These are phyloP conservation scores for Tricholoma sp. DNA, from an alignment of 768 basidiomycete genomes.

Conservation along the genomic window DNA sequence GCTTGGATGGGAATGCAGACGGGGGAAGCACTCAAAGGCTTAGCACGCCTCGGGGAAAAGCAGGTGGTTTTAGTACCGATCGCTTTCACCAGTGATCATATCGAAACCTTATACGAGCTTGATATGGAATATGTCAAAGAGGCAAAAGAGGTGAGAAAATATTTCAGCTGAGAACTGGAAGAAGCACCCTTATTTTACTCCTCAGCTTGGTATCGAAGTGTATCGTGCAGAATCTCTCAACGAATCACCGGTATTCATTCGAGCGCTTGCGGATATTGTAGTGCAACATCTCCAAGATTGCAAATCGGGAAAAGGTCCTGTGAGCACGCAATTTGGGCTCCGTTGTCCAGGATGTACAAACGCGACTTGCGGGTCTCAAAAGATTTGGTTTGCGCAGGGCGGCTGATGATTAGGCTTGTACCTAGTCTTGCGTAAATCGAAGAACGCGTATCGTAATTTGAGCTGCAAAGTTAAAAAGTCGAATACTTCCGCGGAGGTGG, in stretches of 20 bases:
- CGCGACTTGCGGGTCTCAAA: slow-evolving; percentile 79
- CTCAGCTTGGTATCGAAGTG: slow-evolving; percentile 85
- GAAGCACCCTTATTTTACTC: slow-evolving; percentile 7
- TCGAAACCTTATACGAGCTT: slow-evolving; percentile 96
- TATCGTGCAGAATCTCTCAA: slow-evolving; percentile 89
- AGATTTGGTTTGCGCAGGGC: slow-evolving; percentile 83
- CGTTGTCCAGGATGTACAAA: slow-evolving; percentile 95
- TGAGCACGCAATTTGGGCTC: slow-evolving; percentile 75
- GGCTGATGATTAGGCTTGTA: slow-evolving; percentile 38
- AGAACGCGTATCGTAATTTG: slow-evolving; percentile 6
- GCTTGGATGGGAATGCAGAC: slow-evolving; percentile 99
- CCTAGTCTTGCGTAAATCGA: background rate
- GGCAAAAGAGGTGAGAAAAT: slow-evolving; percentile 69
- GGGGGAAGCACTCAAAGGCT: slow-evolving; percentile 81
- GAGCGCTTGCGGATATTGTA: slow-evolving; percentile 89
- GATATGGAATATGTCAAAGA: slow-evolving; percentile 93
- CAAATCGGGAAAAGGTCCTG: slow-evolving; percentile 52
- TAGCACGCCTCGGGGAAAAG: slow-evolving; percentile 71
- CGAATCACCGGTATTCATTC: slow-evolving; percentile 92
- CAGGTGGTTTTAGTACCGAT: slow-evolving; percentile 85
- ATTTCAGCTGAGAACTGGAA: slow-evolving; percentile 5
- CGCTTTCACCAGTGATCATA: slow-evolving; percentile 98
- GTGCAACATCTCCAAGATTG: slow-evolving; percentile 71
- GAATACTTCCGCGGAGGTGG: background rate
- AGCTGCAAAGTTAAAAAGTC: background rate